Conservation (phyloP, 257 asterid species). For the Misopates orontium region DNA sequence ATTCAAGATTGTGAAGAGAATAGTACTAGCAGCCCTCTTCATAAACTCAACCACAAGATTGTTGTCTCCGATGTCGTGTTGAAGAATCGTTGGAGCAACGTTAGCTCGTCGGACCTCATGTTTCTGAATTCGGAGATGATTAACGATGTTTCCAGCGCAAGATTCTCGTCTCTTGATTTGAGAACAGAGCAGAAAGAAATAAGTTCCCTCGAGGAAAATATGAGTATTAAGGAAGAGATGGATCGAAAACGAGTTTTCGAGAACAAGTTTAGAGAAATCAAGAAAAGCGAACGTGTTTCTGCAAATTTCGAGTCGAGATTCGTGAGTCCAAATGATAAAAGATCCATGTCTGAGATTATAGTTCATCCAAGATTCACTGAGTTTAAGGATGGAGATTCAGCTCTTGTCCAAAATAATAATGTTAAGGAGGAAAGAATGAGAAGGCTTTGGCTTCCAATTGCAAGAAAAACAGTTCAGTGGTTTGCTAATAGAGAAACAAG, state of each 20-base stretch:
- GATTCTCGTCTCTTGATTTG: conserved; percentile 33
- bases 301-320: conserved; percentile 22
- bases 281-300: conserved; percentile 7
- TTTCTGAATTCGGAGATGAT: conserved; percentile 56
- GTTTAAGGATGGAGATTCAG: conserved; percentile 19
- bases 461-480: conserved; percentile 75
- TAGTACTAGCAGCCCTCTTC: conserved; percentile 12
- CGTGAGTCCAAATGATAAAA: conserved; percentile 34
- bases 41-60: conserved; percentile 53
- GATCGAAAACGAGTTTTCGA: conserved; percentile 38
- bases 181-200: conserved; percentile 13
- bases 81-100: conserved; percentile 65
- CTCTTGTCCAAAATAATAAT: conserved; percentile 22
- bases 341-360: conserved; percentile 74
- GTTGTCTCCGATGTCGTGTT: conserved; percentile 41
- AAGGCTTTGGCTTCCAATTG: conserved; percentile 81
- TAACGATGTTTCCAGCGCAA: conserved; percentile 36
- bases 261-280: conserved; percentile 31
- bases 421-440: conserved; percentile 51
- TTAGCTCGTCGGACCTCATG: conserved; percentile 62
- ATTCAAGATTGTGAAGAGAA: conserved; percentile 22
- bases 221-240: conserved; percentile 35
- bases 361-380: conserved; percentile 59
- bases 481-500: conserved; percentile 65
- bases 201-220: conserved; percentile 16